Evolutionary conservation across 306 rosid genomes (phyloP), one percentile per base, ranked within the genome.

Genomic region (Cicer pinnatifidum): DNA sequence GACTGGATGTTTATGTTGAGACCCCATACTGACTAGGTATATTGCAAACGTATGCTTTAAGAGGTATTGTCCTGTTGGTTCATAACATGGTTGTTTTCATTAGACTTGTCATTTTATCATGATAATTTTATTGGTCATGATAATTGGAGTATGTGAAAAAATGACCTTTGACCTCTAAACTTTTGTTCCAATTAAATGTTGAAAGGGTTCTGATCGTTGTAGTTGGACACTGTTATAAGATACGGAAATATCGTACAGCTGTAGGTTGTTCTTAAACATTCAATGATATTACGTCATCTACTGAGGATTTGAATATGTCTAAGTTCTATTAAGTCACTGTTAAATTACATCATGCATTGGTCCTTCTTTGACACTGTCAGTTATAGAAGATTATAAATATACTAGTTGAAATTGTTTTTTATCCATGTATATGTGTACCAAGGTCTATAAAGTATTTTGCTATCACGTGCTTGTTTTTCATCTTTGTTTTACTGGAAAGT

Each of bases 1-100:
- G 60, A n/a, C 53, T 60, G 56, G 6, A 35, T 73, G 63, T 8
- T 37, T 51, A 62, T 62, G 11, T 1, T 37, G 46, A n/a, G 45
- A 16, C 40, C 35, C 12, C 45, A 61, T 7, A 40, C 15, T 8
- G 3, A 39, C 28, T 62, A 13, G 48, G 33, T 39, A 51, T 8
- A 10, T 2, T 1, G 10, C 44, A 3, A 12, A 35, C 4, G 1
- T 20, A 28, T 28, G 35, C 35, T 28, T 28, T 28, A 28, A 28
- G 35, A 28, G 35, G 5, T 28, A 28, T 28, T 28, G 35, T 28
- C 35, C 35, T 28, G 35, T 28, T 28, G 5, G 35, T 4, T 28
- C 35, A 23, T 28, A 28, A 28, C 35, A 28, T 28, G 35, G 35
- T 28, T 28, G 35, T 28, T 28, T 28, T 28, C 5, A 28, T 28